Evolutionary conservation across 2,329 filamentous ascomycete species (phyloP), one percentile per base, ranked within the genome.

Genomic region (Cyphellophora attinorum): DNA sequence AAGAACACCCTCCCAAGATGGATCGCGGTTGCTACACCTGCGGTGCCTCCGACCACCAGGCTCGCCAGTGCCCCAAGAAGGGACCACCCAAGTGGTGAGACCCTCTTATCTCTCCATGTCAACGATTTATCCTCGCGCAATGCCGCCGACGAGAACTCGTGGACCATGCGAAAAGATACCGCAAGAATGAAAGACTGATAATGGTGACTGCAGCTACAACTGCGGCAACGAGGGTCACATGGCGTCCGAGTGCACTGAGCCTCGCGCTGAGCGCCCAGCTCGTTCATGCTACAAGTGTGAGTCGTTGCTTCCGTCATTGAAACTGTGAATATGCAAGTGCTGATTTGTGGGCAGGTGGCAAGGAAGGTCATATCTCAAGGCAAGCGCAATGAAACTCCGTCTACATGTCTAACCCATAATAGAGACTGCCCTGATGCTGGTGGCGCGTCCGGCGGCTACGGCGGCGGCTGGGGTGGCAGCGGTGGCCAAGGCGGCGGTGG

Each of bases 231-330:
- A 74, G 67, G 83, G 84, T 50, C 84, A 89, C 61, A 79, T 89
- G 64, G 79, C 82, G 74, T 85, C 88, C 62, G 89, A 96, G 59
- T 96, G 89, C 73, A 79, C 81, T 45, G 78, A 85, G 60, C 81
- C 85, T 40, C 76, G 83, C n/a, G n/a, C n/a, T n/a, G n/a, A 54
- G 93, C 93, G 72, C 85, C 94, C 65, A 86, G 67, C 72, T 25
- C n/a, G 21, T 25, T 25, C 8, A 33, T 76, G 74, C 65, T 77
- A 76, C 54, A 62, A 64, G 43, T 68, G 65, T 49, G 19, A 32
- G 46, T 47, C 31, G 33, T 38, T 15, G 32, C 21, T 25, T 17
- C 5, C 29, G 15, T 15, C 17, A 19, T 8, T 6, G 16, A 35
- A n/a, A 14, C 25, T n/a, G n/a, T n/a, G n/a, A n/a, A n/a, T n/a